Evolutionary conservation across 208 protist genomes (phyloP), one percentile per base, ranked within the genome.

Genomic region (Leishmania gerbilli): DNA sequence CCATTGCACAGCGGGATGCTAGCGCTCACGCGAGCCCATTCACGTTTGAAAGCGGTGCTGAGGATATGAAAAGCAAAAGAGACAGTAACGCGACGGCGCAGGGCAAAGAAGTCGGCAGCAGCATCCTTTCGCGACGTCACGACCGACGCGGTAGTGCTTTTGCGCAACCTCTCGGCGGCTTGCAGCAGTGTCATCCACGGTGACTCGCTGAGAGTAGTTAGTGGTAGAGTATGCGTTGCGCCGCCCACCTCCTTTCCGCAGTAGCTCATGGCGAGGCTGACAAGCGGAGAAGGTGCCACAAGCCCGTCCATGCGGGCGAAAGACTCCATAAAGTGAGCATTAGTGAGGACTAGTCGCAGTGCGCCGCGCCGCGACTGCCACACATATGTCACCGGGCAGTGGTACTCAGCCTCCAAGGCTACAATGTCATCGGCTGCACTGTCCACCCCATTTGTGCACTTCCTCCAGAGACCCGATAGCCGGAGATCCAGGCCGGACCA

Each of bases 11-110:
- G 47, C 51, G 86, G 82, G 13, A 92, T 53, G 13, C 71, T 68
- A 9, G 87, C 51, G 2, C 84, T 82, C 49, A 92, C 83, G 34
- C 82, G 67, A 45, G 17, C n/a, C 89, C 89, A 92, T 6, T 72
- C 84, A 34, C 80, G 86, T 51, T 83, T 86, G 58, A 90, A 84
- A 58, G 86, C 86, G 19, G 77, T 87, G 77, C 84, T 84, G 34
- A 92, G 79, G 31, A 86, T 64, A 24, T 92, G 84, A 84, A 92
- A 90, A 11, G 81, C 86, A 53, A 86, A 83, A 3, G 65, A 68
- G 19, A 81, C 84, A 24, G 86, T 84, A 8, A 83, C 80, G 15
- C 74, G 79, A 27, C 77, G 84, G 37, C 80, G 84, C 56, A 85
- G 34, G 2, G 72, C 58, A 45, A 64, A 55, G 62, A 85, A 85